Evolutionary conservation across 805 yeast species (phyloP).

Genomic region (Candida vaughaniae): DNA sequence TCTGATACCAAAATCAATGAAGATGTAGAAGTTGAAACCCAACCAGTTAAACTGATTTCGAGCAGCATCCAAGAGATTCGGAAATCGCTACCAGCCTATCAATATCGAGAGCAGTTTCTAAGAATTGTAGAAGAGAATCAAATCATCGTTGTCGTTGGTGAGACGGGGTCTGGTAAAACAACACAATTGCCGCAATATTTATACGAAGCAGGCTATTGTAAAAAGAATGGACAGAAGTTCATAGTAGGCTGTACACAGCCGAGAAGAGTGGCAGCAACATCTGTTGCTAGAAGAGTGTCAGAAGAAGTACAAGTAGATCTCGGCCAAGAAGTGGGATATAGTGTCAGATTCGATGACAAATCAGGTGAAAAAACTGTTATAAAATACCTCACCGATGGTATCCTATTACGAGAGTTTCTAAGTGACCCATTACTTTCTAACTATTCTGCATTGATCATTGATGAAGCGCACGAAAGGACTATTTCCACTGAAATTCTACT

Average conservation of each 20-base stretch:
- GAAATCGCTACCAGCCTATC: conserved; percentile 72
- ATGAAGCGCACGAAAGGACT: conserved; percentile 97
- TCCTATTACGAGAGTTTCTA: conserved; percentile 81
- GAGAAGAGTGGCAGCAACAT: conserved; percentile 90
- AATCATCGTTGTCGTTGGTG: conserved; percentile 75
- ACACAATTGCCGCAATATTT: conserved; percentile 90
- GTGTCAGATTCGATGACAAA: conserved; percentile 82
- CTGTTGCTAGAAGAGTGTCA: conserved; percentile 88
- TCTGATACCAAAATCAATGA: conserved; percentile 15
- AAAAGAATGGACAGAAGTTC: conserved; percentile 29
- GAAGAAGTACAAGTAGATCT: conserved; percentile 78
- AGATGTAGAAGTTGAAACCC: background rate
- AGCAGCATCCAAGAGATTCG: conserved; percentile 49
- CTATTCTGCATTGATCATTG: conserved; percentile 86
- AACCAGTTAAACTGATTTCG: background rate
- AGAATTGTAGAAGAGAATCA: conserved; percentile 62
- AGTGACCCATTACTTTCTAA: conserved; percentile 65
- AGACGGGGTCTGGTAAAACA: conserved; percentile 93
- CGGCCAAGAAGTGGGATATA: conserved; percentile 89
- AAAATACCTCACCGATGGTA: conserved; percentile 96
- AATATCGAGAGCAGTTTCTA: conserved; percentile 58
- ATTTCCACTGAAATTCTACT: conserved; percentile 82
- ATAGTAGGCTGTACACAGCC: conserved; percentile 91
- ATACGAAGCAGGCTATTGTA: conserved; percentile 76
- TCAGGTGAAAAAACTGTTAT: conserved; percentile 64